Evolutionary conservation across 257 asterid species (phyloP).

Genomic region (Scutellaria barbata): DNA sequence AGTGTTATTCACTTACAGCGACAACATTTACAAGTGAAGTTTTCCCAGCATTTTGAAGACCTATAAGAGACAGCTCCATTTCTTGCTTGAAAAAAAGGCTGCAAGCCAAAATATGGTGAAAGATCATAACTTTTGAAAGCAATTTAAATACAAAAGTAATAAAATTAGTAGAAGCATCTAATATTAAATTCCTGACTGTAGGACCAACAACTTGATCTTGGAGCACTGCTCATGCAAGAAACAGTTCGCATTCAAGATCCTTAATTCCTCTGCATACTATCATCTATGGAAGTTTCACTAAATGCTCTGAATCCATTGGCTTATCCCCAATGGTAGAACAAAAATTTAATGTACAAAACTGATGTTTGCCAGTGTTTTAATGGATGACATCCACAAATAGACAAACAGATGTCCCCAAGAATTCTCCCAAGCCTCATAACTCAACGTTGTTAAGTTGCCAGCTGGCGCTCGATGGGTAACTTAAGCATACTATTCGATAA

Average conservation of each 20-base stretch:
- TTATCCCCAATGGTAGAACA: conserved; percentile 1
- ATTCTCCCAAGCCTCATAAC: not conserved
- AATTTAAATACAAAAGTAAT: not conserved
- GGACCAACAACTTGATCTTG: conserved; percentile 12
- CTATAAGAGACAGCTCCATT: conserved; percentile 98
- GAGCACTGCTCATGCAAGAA: not conserved
- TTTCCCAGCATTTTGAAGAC: conserved; percentile 99
- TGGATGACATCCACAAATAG: not conserved
- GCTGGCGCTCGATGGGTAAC: not conserved
- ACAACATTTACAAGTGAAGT: conserved; percentile 96
- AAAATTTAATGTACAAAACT: not conserved
- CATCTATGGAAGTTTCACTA: not conserved
- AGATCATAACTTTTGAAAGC: conserved; percentile 9
- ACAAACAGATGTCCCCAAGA: not conserved
- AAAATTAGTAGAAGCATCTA: not conserved
- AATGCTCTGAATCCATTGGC: not conserved
- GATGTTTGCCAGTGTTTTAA: not conserved
- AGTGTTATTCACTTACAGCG: conserved; percentile 67
- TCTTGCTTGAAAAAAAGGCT: conserved; percentile 99
- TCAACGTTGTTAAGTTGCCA: not conserved
- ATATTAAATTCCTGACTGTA: not conserved
- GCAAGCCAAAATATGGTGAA: conserved; percentile 34
- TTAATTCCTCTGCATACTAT: not conserved
- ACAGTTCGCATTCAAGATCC: not conserved
- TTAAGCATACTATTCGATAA: not conserved